Evolutionary conservation across 495 filamentous ascomycete species (phyloP), one percentile per base, ranked within the genome.

Genomic region (Cenococcum geophilum): DNA sequence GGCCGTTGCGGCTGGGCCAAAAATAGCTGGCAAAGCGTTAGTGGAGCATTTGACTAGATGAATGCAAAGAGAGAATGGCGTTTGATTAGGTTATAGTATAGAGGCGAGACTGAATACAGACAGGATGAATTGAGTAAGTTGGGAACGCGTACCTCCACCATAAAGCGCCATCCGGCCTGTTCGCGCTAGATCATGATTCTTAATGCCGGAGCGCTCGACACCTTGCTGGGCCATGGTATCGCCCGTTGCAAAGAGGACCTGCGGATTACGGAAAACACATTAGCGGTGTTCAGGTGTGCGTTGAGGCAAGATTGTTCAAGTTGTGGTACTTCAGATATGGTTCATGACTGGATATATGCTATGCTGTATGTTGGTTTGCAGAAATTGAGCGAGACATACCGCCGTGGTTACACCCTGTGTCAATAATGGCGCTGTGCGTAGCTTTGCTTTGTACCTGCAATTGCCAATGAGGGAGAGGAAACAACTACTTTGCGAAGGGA

Each of bases 91-190:
- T 49, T 40, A 60, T 45, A 21, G 57, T 35, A 62, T 48, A 55
- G 55, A 47, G 59, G 45, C 27, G 2, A 2, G 27, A 32, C 2
- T 32, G 27, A 6, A 32, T 32, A 32, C 6, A 32, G 27, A 6
- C 6, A 32, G 2, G 27, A 32, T 32, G 27, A 32, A 32, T 32
- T 32, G 3, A 32, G 54, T 25, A 25, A 40, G 23, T 11, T 47
- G 35, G 16, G 59, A 60, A 36, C 35, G 74, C 76, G 42, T 80
- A 93, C 89, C 82, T 66, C 93, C 93, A 67, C 93, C 93, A 69
- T 98, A 98, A 55, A 89, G 74, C 25, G 86, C 88, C 93, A 98
- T 97, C 58, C 93, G 86, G 1, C 82, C 86, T 1, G 92, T 97
- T 36, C 93, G 83, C 18, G 79, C 78, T 42, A 88, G 72, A 68